phyloP scores from a whole-genome alignment of 2,329 filamentous ascomycete species.

The Alternaria sp. region DNA sequence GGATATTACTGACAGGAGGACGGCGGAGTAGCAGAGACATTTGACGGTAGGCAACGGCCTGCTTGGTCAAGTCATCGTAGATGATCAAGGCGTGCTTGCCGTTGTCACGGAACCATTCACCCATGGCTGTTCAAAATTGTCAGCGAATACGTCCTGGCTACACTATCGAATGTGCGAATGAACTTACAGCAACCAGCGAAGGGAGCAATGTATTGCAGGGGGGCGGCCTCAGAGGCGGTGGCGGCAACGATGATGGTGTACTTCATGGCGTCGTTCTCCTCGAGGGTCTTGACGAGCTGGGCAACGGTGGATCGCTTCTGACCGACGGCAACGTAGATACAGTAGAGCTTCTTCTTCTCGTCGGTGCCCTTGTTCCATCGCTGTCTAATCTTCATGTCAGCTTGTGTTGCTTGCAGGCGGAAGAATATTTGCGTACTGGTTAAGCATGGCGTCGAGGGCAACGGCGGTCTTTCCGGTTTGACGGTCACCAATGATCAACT shows the following conservation, averaged over 20 bases:
- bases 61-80: conserved; percentile 96
- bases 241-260: conserved; percentile 93
- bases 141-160: too few relatives aligned
- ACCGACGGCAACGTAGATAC: conserved; percentile 97
- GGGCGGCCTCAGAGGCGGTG: conserved; percentile 95
- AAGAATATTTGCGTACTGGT: conserved; percentile 75
- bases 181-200: conserved; percentile 63
- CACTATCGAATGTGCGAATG: too few relatives aligned
- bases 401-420: background rate
- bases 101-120: conserved; percentile 71
- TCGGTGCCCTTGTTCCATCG: conserved; percentile 87
- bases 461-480: conserved; percentile 99
- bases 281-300: conserved; percentile 98
- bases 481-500: conserved; percentile 99
- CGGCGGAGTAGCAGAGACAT: conserved; percentile 98
- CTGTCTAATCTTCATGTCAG: background rate
- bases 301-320: conserved; percentile 99
- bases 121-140: too few relatives aligned
- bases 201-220: conserved; percentile 77
- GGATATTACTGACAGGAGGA: too few relatives aligned
- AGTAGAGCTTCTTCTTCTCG: conserved; percentile 99
- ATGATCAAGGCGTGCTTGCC: conserved; percentile 89
- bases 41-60: conserved; percentile 97
- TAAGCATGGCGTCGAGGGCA: conserved; percentile 95
- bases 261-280: conserved; percentile 99